Evolutionary conservation across 805 yeast genomes (phyloP).

Genomic region (Ogataea paradorogensis): DNA sequence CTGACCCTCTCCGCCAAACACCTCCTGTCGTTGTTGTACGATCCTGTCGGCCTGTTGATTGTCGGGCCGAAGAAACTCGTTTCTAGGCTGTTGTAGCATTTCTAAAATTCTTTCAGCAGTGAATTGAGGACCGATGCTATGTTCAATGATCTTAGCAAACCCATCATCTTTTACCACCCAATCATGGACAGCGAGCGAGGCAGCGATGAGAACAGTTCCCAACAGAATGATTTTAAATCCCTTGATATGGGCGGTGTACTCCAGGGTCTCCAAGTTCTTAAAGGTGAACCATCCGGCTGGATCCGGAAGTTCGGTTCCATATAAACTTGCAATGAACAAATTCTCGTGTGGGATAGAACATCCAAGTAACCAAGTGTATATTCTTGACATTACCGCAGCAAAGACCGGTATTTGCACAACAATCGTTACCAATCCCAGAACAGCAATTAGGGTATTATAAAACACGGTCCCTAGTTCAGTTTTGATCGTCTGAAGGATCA

Average conservation of each 20-base stretch:
- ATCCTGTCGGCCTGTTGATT: too few relatives aligned
- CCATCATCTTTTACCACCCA: conserved; percentile 73
- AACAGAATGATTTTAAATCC: conserved; percentile 17
- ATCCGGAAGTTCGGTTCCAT: conserved; percentile 33
- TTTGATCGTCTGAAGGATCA: conserved; percentile 41
- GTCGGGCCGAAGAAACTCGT: conserved; percentile 8
- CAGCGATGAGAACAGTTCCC: conserved; percentile 25
- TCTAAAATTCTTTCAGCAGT: conserved; percentile 34
- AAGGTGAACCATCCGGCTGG: conserved; percentile 4
- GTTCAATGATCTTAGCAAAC: conserved; percentile 53
- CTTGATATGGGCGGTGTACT: conserved; percentile 12
- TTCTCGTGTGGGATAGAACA: conserved; percentile 43
- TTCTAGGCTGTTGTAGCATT: conserved; percentile 14
- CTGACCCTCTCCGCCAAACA: not conserved
- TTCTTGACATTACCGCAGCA: conserved; percentile 53
- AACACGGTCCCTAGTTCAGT: conserved; percentile 15
- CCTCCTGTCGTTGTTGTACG: too few relatives aligned
- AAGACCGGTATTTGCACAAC: conserved; percentile 54
- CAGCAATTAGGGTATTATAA: conserved; percentile 23
- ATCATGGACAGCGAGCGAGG: conserved; percentile 43
- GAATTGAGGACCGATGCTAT: conserved; percentile 58
- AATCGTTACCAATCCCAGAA: conserved; percentile 41
- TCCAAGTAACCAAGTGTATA: conserved; percentile 56
- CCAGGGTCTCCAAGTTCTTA: conserved; percentile 4
- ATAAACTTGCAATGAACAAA: conserved; percentile 35